Conservation (phyloP, 2,329 filamentous ascomycete genomes). For the Thelonectria blattea region DNA sequence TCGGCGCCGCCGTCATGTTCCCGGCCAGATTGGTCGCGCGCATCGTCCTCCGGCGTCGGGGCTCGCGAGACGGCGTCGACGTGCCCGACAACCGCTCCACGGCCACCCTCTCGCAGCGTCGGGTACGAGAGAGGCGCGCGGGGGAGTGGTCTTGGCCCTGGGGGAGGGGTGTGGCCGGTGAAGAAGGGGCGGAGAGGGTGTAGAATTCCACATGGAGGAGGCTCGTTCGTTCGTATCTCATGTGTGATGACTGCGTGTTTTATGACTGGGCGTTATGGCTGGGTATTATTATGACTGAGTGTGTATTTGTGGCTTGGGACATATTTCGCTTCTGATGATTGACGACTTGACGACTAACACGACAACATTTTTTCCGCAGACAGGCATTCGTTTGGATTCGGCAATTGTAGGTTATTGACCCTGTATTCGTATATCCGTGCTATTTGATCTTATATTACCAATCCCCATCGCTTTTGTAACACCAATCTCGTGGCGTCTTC, state of each 20-base stretch:
- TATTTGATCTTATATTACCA: neutral
- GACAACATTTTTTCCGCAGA: too few relatives aligned
- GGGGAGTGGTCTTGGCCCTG: conserved; percentile 22
- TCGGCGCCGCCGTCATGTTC: conserved; percentile 17
- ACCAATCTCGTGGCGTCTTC: neutral
- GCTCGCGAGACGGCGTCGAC: conserved; percentile 25
- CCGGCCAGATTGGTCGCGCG: conserved; percentile 11
- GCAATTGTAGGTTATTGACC: too few relatives aligned
- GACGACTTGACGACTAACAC: neutral
- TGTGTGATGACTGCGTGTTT: neutral
- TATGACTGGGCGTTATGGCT: neutral
- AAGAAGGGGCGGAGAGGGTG: conserved; percentile 23
- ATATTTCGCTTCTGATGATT: neutral
- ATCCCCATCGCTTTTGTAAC: neutral
- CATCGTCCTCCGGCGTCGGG: conserved; percentile 7
- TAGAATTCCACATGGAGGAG: conserved; percentile 12
- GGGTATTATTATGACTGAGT: too few relatives aligned
- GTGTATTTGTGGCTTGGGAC: too few relatives aligned
- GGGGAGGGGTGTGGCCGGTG: neutral
- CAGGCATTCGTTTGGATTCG: too few relatives aligned
- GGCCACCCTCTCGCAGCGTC: conserved; percentile 11
- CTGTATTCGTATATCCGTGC: neutral
- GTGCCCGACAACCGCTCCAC: conserved; percentile 32
- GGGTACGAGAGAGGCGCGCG: conserved; percentile 3
- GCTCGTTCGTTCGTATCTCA: neutral